A percentile compares a stretch with the other conserved stretches of the same genome.
phyloP scores from a whole-genome alignment of 176 grass and related monocot genomes.

The Musa acuminata region DNA sequence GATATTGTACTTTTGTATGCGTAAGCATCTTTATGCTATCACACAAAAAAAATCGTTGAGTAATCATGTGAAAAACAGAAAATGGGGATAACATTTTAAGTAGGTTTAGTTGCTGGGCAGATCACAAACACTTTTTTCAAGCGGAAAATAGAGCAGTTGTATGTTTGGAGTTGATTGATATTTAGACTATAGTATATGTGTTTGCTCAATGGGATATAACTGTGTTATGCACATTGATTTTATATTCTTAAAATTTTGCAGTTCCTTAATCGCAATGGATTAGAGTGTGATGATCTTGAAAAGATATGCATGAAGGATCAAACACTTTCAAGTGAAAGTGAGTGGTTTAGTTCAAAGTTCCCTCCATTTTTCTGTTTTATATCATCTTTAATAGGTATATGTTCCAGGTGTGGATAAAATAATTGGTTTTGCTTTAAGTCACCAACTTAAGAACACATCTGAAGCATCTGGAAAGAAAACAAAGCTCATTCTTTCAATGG shows the following conservation, averaged over 20 bases:
- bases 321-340: slow-evolving; percentile 88
- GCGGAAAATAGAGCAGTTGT: too few species aligned
- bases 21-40: too few species aligned
- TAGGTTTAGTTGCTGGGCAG: too few species aligned
- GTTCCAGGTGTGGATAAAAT: slow-evolving; percentile 95
- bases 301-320: slow-evolving; percentile 80
- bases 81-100: too few species aligned
- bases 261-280: slow-evolving; percentile 33
- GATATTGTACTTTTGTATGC: too few species aligned
- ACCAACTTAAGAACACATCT: slow-evolving; percentile 52
- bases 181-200: not conserved
- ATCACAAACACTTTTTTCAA: not conserved
- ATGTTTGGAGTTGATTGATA: too few species aligned
- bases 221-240: not conserved
- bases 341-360: slow-evolving; percentile 27
- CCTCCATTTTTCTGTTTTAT: not conserved
- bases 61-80: too few species aligned
- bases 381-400: not conserved
- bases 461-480: slow-evolving; percentile 36
- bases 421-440: slow-evolving; percentile 76
- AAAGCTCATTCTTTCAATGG: slow-evolving; percentile 44
- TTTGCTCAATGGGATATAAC: not conserved
- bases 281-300: slow-evolving; percentile 73
- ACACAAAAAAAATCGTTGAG: too few species aligned
- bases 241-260: slow-evolving; percentile 4